phyloP scores from a whole-genome alignment of 441 rosid genomes.

The Daphne laureola region DNA sequence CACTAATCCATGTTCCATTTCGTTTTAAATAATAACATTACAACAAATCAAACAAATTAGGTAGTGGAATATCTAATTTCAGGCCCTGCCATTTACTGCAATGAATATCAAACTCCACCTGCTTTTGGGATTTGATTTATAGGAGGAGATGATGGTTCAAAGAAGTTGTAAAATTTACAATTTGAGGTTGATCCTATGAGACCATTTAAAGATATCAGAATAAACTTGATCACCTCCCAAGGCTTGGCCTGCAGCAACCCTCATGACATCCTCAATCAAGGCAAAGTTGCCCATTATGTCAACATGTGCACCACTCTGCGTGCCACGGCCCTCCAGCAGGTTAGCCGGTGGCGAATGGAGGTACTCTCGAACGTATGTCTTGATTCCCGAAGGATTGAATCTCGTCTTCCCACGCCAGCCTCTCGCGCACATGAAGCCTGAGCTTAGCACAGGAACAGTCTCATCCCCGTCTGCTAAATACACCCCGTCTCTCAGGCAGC shows the following conservation, averaged over 20 bases:
- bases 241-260: slow-evolving; percentile 85
- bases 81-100: too few relatives aligned
- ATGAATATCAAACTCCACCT: too few relatives aligned
- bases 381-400: slow-evolving; percentile 84
- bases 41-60: too few relatives aligned
- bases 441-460: slow-evolving; percentile 84
- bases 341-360: slow-evolving; percentile 79
- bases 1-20: too few relatives aligned
- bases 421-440: slow-evolving; percentile 96
- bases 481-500: slow-evolving; percentile 80
- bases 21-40: too few relatives aligned
- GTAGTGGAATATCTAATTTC: too few relatives aligned
- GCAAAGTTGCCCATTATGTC: slow-evolving; percentile 98
- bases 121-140: too few relatives aligned
- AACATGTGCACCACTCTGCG: slow-evolving; percentile 85
- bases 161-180: slow-evolving; percentile 25
- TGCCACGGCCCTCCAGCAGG: slow-evolving; percentile 87
- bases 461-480: slow-evolving; percentile 87
- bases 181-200: slow-evolving; percentile 60
- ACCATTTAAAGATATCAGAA: slow-evolving; percentile 79
- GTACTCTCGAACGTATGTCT: slow-evolving; percentile 68
- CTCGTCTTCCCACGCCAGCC: slow-evolving; percentile 95
- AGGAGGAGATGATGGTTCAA: too few relatives aligned
- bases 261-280: slow-evolving; percentile 74
- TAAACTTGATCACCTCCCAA: slow-evolving; percentile 76